Percentiles rank a stretch among this genome's conserved stretches.
These are phyloP conservation scores for Candida caryicola DNA, from an alignment of 805 yeast species.

Conservation along the genomic window DNA sequence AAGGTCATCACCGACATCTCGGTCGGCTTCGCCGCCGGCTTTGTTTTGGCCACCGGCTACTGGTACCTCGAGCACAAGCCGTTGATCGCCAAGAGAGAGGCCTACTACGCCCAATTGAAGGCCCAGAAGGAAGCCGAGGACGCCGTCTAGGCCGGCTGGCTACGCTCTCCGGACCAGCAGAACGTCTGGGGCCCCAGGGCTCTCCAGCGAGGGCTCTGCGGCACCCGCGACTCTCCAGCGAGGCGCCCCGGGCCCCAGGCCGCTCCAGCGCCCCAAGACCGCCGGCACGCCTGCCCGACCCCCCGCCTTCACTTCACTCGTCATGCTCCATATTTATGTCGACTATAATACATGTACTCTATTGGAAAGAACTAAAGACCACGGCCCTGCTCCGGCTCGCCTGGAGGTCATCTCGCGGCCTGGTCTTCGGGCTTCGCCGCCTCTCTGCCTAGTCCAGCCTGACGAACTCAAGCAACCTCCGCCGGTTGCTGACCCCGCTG, in stretches of 20 bases:
- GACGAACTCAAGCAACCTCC: conserved; percentile 2
- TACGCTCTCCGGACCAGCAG: no score
- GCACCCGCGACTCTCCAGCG: no score
- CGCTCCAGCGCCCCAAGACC: no score
- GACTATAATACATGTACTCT: neutral
- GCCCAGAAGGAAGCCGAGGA: conserved; percentile 66
- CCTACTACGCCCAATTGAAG: conserved; percentile 76
- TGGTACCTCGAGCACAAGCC: conserved; percentile 91
- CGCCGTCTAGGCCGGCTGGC: conserved; percentile 18
- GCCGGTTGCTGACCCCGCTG: conserved; percentile 22
- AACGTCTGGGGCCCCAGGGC: no score
- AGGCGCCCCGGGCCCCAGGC: no score
- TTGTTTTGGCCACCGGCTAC: conserved; percentile 56
- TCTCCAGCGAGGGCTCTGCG: no score
- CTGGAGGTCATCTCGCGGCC: no score
- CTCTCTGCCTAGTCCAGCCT: neutral
- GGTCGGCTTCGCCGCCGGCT: conserved; percentile 63
- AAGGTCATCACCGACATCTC: conserved; percentile 76
- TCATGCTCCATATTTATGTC: neutral
- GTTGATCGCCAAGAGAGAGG: conserved; percentile 72
- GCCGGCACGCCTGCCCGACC: no score
- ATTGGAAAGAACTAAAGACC: neutral
- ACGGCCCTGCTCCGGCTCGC: no score
- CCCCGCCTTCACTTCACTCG: no score
- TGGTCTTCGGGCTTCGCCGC: no score